A percentile compares a stretch with the other conserved stretches of the same genome.
Evolutionary conservation across 1,139 yeast genomes (phyloP).

Genomic region (Saccharomycopsis hybrid): DNA sequence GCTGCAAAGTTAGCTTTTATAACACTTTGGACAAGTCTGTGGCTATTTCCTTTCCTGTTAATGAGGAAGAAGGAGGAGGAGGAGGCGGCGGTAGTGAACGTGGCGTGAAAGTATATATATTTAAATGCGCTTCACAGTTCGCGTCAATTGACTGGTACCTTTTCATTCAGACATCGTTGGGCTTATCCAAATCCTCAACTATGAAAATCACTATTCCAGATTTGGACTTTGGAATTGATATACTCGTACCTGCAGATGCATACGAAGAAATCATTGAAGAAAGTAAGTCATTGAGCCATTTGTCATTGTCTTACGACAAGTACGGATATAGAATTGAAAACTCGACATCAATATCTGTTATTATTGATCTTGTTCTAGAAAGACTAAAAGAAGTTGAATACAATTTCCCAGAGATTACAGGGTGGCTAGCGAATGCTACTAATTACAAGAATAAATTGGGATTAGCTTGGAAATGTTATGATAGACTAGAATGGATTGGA

Average conservation of each 20-base stretch:
- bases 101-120: constrained; percentile 37
- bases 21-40: constrained; percentile 66
- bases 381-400: constrained; percentile 26
- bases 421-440: constrained; percentile 24
- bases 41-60: constrained; percentile 34
- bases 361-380: constrained; percentile 28
- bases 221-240: constrained; percentile 27
- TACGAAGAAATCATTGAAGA: constrained; percentile 21
- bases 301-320: constrained; percentile 5
- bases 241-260: constrained; percentile 46
- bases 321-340: constrained; percentile 15
- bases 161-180: constrained; percentile 44
- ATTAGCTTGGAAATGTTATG: constrained; percentile 61
- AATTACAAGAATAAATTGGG: constrained; percentile 35
- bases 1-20: constrained; percentile 43
- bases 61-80: constrained; percentile 28
- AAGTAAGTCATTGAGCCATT: constrained; percentile 18
- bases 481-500: constrained; percentile 68
- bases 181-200: constrained; percentile 21
- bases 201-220: constrained; percentile 15
- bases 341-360: constrained; percentile 23
- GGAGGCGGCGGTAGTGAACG: not conserved
- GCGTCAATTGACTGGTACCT: constrained; percentile 59
- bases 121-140: constrained; percentile 46
- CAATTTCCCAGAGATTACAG: constrained; percentile 21